Base-by-base conservation (phyloP, 257 asterid genomes). In the Nicotiana paniculata region DNA sequence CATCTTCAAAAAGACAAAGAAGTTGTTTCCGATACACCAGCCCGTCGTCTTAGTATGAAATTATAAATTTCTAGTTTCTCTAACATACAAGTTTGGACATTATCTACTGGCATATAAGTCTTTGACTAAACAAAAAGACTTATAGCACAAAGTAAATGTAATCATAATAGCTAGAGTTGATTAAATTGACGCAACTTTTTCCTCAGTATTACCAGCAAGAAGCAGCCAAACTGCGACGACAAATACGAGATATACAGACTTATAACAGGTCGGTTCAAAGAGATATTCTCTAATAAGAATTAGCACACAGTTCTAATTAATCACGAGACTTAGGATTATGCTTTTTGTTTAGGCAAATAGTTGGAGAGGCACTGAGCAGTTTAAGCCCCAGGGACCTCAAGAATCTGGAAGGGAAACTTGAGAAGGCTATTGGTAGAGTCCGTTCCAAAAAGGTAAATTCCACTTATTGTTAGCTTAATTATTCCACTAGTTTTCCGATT, bases 151-250 rank as follows among this genome's bases (percentile, higher is more conserved):
- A 16, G n/a, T 55, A 16, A 55, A 55, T 2, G 3, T 43, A 55
- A 43, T 46, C 4, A 72, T 46, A 2, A 3, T 26, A 21, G 30
- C 1, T 28, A 28, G 33, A 46, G 24, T 0, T 72, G 8, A 21
- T 26, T 74, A 26, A 75, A 75, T 12, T 13, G 2, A 74, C 2
- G 10, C 61, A 24, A 72, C 12, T 21, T 24, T 0, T 46, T 46
- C 26, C 26, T 26, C 91, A 94, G 97, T 94, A 90, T 79, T 94
- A 94, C 89, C 97, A 92, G 92, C 96, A 91, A 88, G 96, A 94
- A 85, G 88, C 98, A 80, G 81, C 88, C 67, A 94, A 91, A 86
- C 90, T 90, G 80, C 91, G 94, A 77, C 81, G 88, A 62, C 90
- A 90, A 57, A 94, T 91, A 62, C 75, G 91, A 74, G 97, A 94